These are phyloP conservation scores for Fusarium anguioides DNA, from an alignment of 2,329 filamentous ascomycete genomes.

Conservation along the genomic window DNA sequence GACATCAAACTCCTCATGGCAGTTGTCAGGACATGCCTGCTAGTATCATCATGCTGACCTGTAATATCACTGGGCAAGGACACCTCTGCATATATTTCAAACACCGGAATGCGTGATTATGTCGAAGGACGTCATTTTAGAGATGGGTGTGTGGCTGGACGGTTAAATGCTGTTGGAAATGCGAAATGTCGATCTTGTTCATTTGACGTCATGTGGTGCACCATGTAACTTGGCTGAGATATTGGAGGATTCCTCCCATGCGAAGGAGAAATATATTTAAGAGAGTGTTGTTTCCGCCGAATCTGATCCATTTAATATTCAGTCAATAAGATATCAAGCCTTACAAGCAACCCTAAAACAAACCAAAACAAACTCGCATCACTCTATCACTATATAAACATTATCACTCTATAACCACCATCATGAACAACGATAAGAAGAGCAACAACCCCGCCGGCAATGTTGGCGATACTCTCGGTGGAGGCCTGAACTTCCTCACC, in stretches of 20 bases:
- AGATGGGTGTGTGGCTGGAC: conserved; percentile 29
- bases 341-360: neutral
- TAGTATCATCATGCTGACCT: conserved; percentile 18
- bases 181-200: conserved; percentile 13
- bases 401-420: neutral
- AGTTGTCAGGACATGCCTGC: conserved; percentile 22
- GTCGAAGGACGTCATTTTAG: conserved; percentile 41
- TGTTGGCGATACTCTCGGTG: conserved; percentile 50
- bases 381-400: no score
- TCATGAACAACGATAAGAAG: conserved; percentile 41
- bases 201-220: conserved; percentile 43
- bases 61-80: conserved; percentile 8
- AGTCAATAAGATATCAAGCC: conserved; percentile 6
- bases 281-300: conserved; percentile 7
- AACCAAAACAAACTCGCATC: neutral
- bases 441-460: conserved; percentile 45
- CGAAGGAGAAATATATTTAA: conserved; percentile 14
- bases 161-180: no score
- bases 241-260: conserved; percentile 12
- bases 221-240: conserved; percentile 29
- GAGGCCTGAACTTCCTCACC: conserved; percentile 54
- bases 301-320: neutral
- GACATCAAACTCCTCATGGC: conserved; percentile 29
- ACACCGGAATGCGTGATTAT: conserved; percentile 35
- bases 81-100: conserved; percentile 17